These are phyloP conservation scores for Rubia peregrina DNA, from an alignment of 305 asterid species.

Conservation along the genomic window DNA sequence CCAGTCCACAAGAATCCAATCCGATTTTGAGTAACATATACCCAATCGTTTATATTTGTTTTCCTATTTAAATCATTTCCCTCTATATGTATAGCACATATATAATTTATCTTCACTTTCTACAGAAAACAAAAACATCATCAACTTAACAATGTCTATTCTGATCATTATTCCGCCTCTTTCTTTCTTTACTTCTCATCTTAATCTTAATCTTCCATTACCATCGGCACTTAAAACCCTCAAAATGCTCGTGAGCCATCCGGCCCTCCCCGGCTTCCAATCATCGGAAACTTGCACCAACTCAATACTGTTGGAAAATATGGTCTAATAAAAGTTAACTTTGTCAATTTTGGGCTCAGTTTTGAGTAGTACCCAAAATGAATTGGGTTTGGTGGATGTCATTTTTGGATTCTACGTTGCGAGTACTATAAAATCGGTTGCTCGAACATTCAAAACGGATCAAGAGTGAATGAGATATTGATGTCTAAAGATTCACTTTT, in stretches of 20 bases:
- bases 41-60: background rate
- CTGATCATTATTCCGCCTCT: background rate
- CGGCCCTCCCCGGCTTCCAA: background rate
- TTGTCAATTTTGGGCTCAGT: no score
- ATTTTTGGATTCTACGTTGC: no score
- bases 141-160: background rate
- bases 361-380: no score
- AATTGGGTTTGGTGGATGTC: no score
- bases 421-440: no score
- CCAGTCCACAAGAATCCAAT: background rate
- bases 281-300: background rate
- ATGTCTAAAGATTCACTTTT: no score
- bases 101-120: background rate
- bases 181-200: no score
- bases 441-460: no score
- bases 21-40: background rate
- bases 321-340: no score
- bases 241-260: background rate
- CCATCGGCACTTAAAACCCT: background rate
- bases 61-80: background rate
- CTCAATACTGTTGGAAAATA: no score
- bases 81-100: background rate
- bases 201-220: no score
- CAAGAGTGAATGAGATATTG: no score
- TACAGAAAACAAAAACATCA: background rate